phyloP scores from a whole-genome alignment of 2,329 filamentous ascomycete species.

The Neonectria sp. region DNA sequence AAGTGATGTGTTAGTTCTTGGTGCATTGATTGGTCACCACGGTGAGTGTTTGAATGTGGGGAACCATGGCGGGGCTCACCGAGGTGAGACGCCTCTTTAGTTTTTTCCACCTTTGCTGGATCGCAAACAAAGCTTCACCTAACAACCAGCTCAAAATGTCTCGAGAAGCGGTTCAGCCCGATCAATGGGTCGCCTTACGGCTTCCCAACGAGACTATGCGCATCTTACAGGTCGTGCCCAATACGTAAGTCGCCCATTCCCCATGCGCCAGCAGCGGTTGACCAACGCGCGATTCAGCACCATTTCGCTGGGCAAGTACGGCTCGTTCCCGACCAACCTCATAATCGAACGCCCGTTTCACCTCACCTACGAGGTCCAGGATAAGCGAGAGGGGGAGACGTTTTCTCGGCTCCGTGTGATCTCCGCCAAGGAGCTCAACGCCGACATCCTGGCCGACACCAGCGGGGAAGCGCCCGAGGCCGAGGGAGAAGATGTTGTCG shows the following conservation, averaged over 20 bases:
- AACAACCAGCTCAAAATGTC: conserved; percentile 47
- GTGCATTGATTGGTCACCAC: conserved; percentile 14
- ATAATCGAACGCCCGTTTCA: conserved; percentile 93
- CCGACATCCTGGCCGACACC: conserved; percentile 75
- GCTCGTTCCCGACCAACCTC: conserved; percentile 89
- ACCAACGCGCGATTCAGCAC: conserved; percentile 68
- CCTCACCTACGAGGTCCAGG: conserved; percentile 90
- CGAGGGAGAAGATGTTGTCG: conserved; percentile 61
- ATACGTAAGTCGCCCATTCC: conserved; percentile 64
- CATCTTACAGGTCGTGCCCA: conserved; percentile 71
- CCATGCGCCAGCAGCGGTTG: conserved; percentile 22
- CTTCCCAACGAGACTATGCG: conserved; percentile 72
- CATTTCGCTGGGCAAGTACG: conserved; percentile 93
- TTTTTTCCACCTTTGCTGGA: conserved; percentile 42
- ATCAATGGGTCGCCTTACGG: conserved; percentile 73
- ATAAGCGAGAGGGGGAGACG: conserved; percentile 74
- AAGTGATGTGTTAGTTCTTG: not conserved
- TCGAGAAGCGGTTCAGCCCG: conserved; percentile 61
- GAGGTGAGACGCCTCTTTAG: conserved; percentile 42
- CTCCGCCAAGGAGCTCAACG: conserved; percentile 85
- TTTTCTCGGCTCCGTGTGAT: conserved; percentile 84
- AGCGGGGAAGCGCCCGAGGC: conserved; percentile 54
- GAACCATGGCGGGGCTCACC: conserved; percentile 51
- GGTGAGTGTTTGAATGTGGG: conserved; percentile 36
- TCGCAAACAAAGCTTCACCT: conserved; percentile 32